phyloP scores from a whole-genome alignment of 2,329 filamentous ascomycete genomes.

The Venturiaceae sp. region DNA sequence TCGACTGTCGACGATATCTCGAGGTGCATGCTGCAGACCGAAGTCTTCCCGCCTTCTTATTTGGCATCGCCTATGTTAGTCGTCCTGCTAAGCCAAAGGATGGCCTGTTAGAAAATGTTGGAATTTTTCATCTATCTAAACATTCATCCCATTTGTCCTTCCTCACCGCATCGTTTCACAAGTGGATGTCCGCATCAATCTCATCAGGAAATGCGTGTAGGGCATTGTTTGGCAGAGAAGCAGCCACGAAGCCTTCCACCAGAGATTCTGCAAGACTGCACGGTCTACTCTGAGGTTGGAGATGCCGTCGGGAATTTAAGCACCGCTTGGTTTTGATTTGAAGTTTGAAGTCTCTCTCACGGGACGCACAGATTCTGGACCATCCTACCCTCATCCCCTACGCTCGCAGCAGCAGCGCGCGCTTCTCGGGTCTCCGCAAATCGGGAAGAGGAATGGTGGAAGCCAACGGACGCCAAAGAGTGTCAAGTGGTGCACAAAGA shows the following conservation, averaged over 20 bases:
- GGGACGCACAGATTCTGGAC: no score
- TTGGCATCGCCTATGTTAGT: background rate
- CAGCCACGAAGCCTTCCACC: background rate
- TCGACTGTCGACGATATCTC: background rate
- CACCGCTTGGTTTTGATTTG: background rate
- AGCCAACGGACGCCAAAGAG: background rate
- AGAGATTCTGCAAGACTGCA: background rate
- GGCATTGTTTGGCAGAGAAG: background rate
- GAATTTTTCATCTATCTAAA: background rate
- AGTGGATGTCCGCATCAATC: background rate
- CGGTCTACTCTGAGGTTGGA: background rate
- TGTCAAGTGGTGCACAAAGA: slow-evolving; percentile 1
- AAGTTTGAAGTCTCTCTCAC: background rate
- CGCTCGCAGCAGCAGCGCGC: background rate
- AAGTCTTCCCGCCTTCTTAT: background rate
- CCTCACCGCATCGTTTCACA: background rate
- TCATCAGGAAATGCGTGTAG: background rate
- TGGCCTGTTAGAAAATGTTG: background rate
- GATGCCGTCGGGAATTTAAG: background rate
- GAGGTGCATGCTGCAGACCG: background rate
- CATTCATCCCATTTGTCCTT: background rate
- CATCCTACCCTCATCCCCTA: no score
- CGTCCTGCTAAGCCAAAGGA: background rate
- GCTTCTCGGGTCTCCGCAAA: slow-evolving; percentile 4
- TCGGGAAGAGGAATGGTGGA: background rate